Conservation (phyloP, 768 basidiomycete genomes). For the Auriculariales sp. region DNA sequence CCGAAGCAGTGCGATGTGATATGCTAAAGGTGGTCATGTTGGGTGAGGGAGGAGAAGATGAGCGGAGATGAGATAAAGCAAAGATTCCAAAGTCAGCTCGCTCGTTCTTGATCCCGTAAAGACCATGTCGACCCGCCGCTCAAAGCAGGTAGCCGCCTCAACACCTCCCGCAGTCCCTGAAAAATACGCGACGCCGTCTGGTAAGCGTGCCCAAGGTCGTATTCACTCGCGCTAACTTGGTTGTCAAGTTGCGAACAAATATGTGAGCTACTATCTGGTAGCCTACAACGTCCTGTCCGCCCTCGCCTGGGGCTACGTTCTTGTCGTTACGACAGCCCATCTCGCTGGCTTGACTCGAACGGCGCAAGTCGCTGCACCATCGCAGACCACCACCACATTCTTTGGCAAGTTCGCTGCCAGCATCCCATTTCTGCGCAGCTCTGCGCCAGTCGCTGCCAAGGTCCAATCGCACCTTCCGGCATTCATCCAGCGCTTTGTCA, state of each 20-base stretch:
- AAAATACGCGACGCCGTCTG: background rate
- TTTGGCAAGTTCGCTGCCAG: conserved; percentile 17
- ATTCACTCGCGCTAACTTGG: too few relatives aligned
- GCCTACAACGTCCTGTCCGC: conserved; percentile 67
- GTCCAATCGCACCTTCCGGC: conserved; percentile 7
- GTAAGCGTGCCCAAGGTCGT: too few relatives aligned
- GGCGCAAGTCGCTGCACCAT: conserved; percentile 5
- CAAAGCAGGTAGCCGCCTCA: background rate
- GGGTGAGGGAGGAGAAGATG: background rate
- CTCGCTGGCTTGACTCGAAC: conserved; percentile 24
- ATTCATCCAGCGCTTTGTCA: conserved; percentile 27
- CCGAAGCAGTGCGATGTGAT: background rate
- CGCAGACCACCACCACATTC: conserved; percentile 6
- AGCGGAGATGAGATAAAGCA: background rate
- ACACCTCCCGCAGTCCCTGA: background rate
- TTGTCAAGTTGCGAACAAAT: background rate
- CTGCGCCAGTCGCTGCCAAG: conserved; percentile 24
- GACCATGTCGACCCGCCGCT: background rate
- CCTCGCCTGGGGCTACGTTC: conserved; percentile 60
- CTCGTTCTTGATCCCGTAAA: background rate
- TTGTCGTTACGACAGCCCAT: conserved; percentile 38
- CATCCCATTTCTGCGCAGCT: conserved; percentile 19
- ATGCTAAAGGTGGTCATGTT: background rate
- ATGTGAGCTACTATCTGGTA: conserved; percentile 46
- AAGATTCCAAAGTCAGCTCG: background rate